Evolutionary conservation across 2,329 filamentous ascomycete genomes (phyloP).

Genomic region (Aureobasidium sp.): DNA sequence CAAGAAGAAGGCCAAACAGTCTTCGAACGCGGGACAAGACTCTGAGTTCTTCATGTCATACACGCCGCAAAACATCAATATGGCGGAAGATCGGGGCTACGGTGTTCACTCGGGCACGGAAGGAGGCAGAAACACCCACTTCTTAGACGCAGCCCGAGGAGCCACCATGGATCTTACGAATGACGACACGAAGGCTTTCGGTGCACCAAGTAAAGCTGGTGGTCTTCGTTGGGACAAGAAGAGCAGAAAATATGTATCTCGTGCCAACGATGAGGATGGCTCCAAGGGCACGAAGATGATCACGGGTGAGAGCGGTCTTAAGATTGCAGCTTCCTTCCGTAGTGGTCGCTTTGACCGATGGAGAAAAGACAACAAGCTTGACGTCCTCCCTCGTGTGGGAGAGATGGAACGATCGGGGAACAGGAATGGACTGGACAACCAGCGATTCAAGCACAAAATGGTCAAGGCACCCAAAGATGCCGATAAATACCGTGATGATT

Average conservation of each 20-base stretch:
- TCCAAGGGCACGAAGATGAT: constrained; percentile 68
- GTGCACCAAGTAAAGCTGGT: constrained; percentile 59
- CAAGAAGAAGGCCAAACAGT: constrained; percentile 20
- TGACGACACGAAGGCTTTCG: constrained; percentile 80
- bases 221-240: constrained; percentile 96
- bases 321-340: constrained; percentile 90
- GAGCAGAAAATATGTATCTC: constrained; percentile 85
- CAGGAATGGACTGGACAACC: constrained; percentile 25
- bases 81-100: constrained; percentile 85
- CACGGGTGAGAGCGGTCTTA: constrained; percentile 83
- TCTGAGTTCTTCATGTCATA: constrained; percentile 96
- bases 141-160: constrained; percentile 78
- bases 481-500: constrained; percentile 88
- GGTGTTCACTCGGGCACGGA: constrained; percentile 74
- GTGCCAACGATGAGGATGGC: constrained; percentile 91
- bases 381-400: constrained; percentile 71
- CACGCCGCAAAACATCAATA: constrained; percentile 70
- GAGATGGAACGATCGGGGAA: constrained; percentile 57
- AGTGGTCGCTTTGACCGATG: constrained; percentile 89
- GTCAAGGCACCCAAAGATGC: constrained; percentile 87
- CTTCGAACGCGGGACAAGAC: constrained; percentile 58
- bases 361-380: constrained; percentile 78
- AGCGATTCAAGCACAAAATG: constrained; percentile 76
- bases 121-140: constrained; percentile 55
- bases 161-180: constrained; percentile 89